A percentile compares a stretch with the other conserved stretches of the same genome.
phyloP scores from a whole-genome alignment of 2,329 filamentous ascomycete genomes.

The Colletotrichum nymphaeae region DNA sequence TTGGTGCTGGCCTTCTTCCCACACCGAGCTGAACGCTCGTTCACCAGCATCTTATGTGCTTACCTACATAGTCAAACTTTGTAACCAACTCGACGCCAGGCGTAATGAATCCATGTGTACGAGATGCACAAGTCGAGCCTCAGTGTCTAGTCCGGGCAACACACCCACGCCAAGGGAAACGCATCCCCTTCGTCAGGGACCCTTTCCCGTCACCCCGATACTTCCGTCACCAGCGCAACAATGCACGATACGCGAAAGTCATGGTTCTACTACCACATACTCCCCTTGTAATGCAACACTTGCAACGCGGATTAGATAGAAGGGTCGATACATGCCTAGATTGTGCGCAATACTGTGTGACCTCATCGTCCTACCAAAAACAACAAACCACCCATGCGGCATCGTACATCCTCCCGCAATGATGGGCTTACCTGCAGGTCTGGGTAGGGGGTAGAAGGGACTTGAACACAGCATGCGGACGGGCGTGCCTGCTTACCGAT shows the following conservation, averaged over 20 bases:
- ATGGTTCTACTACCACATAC: background rate
- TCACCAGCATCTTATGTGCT: too few relatives aligned
- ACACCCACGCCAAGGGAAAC: background rate
- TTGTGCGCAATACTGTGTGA: slow-evolving; percentile 26
- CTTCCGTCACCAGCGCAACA: background rate
- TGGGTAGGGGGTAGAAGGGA: background rate
- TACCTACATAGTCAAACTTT: too few relatives aligned
- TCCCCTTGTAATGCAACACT: too few relatives aligned
- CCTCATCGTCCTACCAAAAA: slow-evolving; percentile 12
- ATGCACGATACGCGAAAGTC: background rate
- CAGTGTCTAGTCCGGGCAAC: background rate
- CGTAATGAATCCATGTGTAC: background rate
- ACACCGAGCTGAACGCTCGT: background rate
- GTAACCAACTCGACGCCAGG: too few relatives aligned
- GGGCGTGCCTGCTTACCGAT: background rate
- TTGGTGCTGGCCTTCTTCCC: background rate
- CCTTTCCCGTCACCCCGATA: background rate
- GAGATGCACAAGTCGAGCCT: background rate
- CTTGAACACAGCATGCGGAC: background rate
- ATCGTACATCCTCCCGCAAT: background rate
- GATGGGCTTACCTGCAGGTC: background rate
- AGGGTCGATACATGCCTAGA: background rate
- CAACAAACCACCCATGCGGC: background rate
- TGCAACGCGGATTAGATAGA: background rate
- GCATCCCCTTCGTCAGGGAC: background rate